Conservation (phyloP, 805 yeast species). For the Danielozyma ontarioensis region DNA sequence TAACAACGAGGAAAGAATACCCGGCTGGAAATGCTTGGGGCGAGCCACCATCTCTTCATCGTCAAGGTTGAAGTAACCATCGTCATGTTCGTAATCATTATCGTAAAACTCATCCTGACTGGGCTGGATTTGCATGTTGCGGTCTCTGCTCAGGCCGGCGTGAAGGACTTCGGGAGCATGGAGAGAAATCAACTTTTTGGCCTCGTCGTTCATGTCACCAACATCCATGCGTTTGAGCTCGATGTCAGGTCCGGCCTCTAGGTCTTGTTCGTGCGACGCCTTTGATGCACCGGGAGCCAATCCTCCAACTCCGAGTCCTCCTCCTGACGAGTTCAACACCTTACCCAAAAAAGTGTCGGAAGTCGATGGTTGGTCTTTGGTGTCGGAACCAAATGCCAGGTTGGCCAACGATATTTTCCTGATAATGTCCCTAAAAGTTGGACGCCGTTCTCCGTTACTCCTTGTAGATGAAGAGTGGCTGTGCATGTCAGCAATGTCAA, state of each 20-base stretch:
- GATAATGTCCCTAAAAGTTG: constrained; percentile 21
- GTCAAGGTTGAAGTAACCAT: not conserved
- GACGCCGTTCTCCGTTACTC: not conserved
- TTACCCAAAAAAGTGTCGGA: constrained; percentile 37
- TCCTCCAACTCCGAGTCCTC: constrained; percentile 36
- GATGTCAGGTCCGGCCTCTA: constrained; percentile 18
- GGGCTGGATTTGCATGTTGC: not conserved
- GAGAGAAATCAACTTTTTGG: constrained; percentile 46
- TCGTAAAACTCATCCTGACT: not conserved
- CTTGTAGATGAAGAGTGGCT: not conserved
- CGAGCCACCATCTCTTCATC: not conserved
- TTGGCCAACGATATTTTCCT: constrained; percentile 33
- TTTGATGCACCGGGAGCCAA: constrained; percentile 36
- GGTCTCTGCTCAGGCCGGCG: not conserved
- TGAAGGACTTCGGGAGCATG: constrained; percentile 32
- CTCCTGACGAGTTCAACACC: constrained; percentile 20
- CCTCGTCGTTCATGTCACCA: constrained; percentile 44
- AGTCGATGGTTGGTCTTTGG: constrained; percentile 15
- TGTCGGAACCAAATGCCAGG: constrained; percentile 12
- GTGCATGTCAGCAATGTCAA: constrained; percentile 13
- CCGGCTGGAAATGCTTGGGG: not conserved
- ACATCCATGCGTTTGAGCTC: constrained; percentile 42
- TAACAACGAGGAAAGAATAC: not conserved
- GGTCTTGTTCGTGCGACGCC: constrained; percentile 15
- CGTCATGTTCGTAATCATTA: not conserved